These are phyloP conservation scores for Blepharisma stoltei DNA, from an alignment of 73 alveolate genomes.

Conservation along the genomic window DNA sequence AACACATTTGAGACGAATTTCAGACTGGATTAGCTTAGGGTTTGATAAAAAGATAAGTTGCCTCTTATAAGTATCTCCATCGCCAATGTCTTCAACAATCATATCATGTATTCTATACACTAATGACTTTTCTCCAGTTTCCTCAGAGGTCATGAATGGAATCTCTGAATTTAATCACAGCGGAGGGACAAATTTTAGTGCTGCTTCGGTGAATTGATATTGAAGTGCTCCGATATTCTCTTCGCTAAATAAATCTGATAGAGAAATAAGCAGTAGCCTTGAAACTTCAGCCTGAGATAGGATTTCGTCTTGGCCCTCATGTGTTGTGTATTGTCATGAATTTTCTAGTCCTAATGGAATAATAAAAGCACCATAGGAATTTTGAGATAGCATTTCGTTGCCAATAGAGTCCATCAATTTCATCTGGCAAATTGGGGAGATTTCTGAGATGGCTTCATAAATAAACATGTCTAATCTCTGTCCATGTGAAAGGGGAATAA, in stretches of 20 bases:
- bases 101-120: background rate
- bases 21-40: constrained; percentile 10
- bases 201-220: background rate
- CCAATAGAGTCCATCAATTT: background rate
- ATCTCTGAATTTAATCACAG: background rate
- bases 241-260: background rate
- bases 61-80: constrained; percentile 10
- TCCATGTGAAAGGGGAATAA: no score
- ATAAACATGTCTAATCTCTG: no score
- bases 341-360: constrained; percentile 16
- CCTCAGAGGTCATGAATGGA: constrained; percentile 10
- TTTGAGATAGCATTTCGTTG: background rate
- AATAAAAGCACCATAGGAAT: constrained; percentile 10
- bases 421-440: no score
- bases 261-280: background rate
- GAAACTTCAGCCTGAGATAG: background rate
- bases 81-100: constrained; percentile 9
- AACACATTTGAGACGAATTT: background rate
- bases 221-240: background rate
- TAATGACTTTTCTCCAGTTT: constrained; percentile 4
- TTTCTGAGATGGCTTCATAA: no score
- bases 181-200: constrained; percentile 10
- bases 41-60: constrained; percentile 4
- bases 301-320: background rate
- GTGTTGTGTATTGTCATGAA: background rate